Conservation (phyloP, 2,329 filamentous ascomycete genomes). For the Ophiostoma himal-ulmi region DNA sequence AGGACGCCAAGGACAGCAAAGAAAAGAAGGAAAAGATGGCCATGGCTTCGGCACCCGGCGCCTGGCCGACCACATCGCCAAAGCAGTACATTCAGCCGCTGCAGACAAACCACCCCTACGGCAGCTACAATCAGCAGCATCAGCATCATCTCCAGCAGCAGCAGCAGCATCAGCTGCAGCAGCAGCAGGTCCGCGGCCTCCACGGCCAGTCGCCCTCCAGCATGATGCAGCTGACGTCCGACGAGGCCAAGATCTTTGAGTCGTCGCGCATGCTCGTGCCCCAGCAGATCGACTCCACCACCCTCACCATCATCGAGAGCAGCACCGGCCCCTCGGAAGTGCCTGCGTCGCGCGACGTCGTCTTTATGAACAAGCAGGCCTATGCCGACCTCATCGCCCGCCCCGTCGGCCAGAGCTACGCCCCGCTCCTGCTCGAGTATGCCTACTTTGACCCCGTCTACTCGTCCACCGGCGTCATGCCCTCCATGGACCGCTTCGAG, state of each 20-base stretch:
- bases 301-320: constrained; percentile 42
- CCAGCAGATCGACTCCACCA: constrained; percentile 52
- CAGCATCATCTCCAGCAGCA: constrained; percentile 5
- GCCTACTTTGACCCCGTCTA: constrained; percentile 59
- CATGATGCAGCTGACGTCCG: constrained; percentile 22
- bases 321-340: constrained; percentile 37
- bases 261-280: constrained; percentile 57
- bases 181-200: constrained; percentile 16
- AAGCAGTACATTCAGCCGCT: constrained; percentile 21
- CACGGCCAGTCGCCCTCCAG: constrained; percentile 31
- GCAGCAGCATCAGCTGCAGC: not conserved
- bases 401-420: constrained; percentile 40
- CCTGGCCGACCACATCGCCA: not conserved
- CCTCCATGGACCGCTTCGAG: constrained; percentile 59
- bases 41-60: not conserved
- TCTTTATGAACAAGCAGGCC: constrained; percentile 47
- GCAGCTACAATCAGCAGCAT: not conserved
- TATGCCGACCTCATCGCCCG: constrained; percentile 45
- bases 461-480: constrained; percentile 56
- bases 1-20: not conserved
- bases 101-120: not conserved
- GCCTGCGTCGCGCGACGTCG: constrained; percentile 39
- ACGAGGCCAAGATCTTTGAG: constrained; percentile 49
- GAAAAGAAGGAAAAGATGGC: constrained; percentile 20
- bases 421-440: constrained; percentile 64